A percentile compares a stretch with the other conserved stretches of the same genome.
Evolutionary conservation across 768 basidiomycete species (phyloP).

Genomic region (Psilocybe cubensis): DNA sequence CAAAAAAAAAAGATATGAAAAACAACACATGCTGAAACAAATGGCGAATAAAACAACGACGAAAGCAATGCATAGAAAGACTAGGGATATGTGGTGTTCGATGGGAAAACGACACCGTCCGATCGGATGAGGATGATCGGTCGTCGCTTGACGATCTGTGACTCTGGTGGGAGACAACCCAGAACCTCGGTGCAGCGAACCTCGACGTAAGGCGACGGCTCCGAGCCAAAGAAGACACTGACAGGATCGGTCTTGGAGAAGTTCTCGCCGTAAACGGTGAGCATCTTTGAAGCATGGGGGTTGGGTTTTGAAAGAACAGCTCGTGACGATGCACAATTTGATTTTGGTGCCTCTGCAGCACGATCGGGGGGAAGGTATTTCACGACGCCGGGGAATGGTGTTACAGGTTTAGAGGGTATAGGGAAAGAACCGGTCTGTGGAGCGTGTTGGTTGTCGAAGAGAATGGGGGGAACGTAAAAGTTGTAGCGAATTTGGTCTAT

Average conservation of each 20-base stretch:
- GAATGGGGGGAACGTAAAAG: constrained; percentile 86
- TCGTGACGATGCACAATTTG: constrained; percentile 66
- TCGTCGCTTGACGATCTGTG: constrained; percentile 65
- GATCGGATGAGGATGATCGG: constrained; percentile 82
- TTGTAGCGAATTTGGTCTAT: constrained; percentile 91
- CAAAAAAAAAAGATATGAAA: constrained; percentile 20
- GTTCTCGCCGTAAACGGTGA: constrained; percentile 89
- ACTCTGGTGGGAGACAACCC: constrained; percentile 80
- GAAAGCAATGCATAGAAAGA: constrained; percentile 13
- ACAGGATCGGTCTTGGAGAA: constrained; percentile 84
- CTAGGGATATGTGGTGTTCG: constrained; percentile 80
- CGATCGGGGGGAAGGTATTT: constrained; percentile 92
- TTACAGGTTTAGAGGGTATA: constrained; percentile 80
- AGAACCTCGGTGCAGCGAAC: constrained; percentile 87
- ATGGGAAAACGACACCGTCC: constrained; percentile 89
- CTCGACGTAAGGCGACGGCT: constrained; percentile 86
- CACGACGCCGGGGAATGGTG: constrained; percentile 85
- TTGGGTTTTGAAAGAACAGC: constrained; percentile 77
- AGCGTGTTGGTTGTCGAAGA: constrained; percentile 82
- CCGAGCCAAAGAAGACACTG: constrained; percentile 84
- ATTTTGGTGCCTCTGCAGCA: constrained; percentile 81
- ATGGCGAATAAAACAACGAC: constrained; percentile 7
- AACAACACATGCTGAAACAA: neutral
- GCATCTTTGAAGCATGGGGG: constrained; percentile 76
- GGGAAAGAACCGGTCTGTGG: constrained; percentile 75